These are phyloP conservation scores for Blakeslea trispora DNA, from an alignment of 371 early-diverging fungal genomes.

Conservation along the genomic window DNA sequence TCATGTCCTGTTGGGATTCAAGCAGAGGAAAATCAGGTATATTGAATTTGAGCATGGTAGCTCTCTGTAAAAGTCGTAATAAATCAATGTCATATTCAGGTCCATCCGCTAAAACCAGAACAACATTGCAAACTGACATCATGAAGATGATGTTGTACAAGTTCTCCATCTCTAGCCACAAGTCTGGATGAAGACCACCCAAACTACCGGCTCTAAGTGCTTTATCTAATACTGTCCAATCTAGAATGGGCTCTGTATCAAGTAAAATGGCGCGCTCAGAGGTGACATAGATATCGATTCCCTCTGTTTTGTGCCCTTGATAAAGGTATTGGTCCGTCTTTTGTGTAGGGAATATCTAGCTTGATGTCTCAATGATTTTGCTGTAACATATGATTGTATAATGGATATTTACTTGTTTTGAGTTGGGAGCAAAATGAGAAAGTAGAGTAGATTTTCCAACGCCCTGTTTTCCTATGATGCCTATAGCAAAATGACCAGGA, in stretches of 20 bases:
- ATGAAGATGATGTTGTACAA: conserved; percentile 59
- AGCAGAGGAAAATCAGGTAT: conserved; percentile 49
- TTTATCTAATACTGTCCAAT: conserved; percentile 58
- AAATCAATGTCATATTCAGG: conserved; percentile 47
- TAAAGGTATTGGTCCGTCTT: conserved; percentile 37
- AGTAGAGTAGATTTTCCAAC: conserved; percentile 74
- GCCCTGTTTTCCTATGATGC: conserved; percentile 70
- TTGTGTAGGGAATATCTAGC: conserved; percentile 45
- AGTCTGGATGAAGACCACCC: conserved; percentile 53
- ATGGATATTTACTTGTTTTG: conserved; percentile 31
- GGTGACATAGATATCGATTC: conserved; percentile 75
- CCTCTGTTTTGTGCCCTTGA: conserved; percentile 59
- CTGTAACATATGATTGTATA: not conserved
- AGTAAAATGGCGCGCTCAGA: conserved; percentile 70
- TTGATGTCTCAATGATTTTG: not conserved
- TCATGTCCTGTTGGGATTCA: conserved; percentile 29
- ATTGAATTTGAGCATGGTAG: conserved; percentile 54
- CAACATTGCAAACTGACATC: conserved; percentile 69
- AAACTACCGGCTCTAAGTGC: conserved; percentile 40
- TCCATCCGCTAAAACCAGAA: conserved; percentile 62
- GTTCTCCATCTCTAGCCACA: conserved; percentile 60
- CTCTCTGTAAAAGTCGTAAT: conserved; percentile 49
- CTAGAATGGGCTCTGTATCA: conserved; percentile 67
- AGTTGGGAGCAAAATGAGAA: conserved; percentile 56
- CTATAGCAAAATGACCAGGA: conserved; percentile 80